These are phyloP conservation scores for Vitis rotundifolia DNA, from an alignment of 164 flowering plant genomes.

Conservation along the genomic window DNA sequence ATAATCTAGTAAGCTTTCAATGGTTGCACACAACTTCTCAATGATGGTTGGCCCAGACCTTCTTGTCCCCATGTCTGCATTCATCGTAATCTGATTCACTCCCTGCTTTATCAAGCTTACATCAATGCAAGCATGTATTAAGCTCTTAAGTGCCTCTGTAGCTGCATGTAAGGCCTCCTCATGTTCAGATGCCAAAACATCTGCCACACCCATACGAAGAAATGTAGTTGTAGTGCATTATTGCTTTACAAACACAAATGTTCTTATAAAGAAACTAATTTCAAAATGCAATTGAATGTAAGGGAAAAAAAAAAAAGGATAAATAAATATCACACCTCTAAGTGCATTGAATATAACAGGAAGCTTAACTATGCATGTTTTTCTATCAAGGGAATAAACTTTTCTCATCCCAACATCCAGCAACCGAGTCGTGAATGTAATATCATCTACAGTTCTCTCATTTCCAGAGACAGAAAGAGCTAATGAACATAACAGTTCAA, in stretches of 20 bases:
- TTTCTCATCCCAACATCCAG: constrained; percentile 75
- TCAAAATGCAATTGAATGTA: background rate
- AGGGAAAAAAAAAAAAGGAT: background rate
- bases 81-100: constrained; percentile 44
- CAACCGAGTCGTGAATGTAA: constrained; percentile 77
- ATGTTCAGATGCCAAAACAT: constrained; percentile 72
- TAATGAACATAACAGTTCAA: constrained; percentile 67
- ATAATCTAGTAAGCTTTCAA: constrained; percentile 83
- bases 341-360: constrained; percentile 73
- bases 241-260: no score
- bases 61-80: constrained; percentile 29
- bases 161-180: constrained; percentile 86
- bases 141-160: constrained; percentile 56
- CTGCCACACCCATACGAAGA: constrained; percentile 36
- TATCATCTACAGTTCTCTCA: constrained; percentile 68
- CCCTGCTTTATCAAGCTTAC: constrained; percentile 76
- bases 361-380: constrained; percentile 67
- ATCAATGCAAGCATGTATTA: constrained; percentile 75
- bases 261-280: background rate
- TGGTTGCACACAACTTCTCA: constrained; percentile 77
- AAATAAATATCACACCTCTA: constrained; percentile 52
- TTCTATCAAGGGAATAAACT: constrained; percentile 58
- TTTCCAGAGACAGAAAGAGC: constrained; percentile 46
- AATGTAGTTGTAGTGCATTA: background rate
- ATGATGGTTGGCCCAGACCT: constrained; percentile 70